phyloP scores from a whole-genome alignment of 2,329 filamentous ascomycete species.

The Trichoderma cornu-damae region DNA sequence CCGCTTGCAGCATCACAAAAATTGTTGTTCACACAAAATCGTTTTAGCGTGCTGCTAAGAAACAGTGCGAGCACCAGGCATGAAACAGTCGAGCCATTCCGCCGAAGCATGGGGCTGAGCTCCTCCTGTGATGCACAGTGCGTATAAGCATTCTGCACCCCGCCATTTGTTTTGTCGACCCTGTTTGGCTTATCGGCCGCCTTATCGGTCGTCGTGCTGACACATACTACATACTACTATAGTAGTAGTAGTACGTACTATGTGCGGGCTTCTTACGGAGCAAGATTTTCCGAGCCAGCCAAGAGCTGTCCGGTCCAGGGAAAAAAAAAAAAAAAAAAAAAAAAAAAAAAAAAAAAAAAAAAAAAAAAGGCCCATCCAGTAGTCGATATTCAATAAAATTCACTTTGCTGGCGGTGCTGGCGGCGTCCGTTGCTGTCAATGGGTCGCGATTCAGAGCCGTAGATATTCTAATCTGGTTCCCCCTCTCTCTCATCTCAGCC shows the following conservation, averaged over 20 bases:
- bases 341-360: too few species aligned
- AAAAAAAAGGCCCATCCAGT: slow-evolving; percentile 4
- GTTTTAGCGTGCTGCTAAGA: slow-evolving; percentile 8
- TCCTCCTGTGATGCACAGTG: not conserved
- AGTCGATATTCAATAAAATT: slow-evolving; percentile 5
- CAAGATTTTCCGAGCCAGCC: slow-evolving; percentile 17
- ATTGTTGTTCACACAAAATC: not conserved
- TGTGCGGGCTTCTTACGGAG: too few species aligned
- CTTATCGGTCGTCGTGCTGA: too few species aligned
- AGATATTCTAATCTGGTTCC: not conserved
- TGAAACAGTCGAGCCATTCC: too few species aligned
- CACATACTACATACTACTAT: too few species aligned
- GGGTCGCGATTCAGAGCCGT: slow-evolving; percentile 1
- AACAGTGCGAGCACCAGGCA: not conserved
- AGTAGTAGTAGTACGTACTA: too few species aligned
- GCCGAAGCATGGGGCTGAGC: too few species aligned
- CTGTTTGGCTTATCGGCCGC: slow-evolving; percentile 10
- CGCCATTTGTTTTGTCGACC: not conserved
- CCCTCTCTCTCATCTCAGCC: slow-evolving; percentile 10
- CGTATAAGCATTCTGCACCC: not conserved
- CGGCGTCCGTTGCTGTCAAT: slow-evolving; percentile 17
- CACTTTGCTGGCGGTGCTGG: not conserved
- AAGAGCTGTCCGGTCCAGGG: too few species aligned
- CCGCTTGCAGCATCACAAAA: slow-evolving; percentile 14
- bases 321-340: too few species aligned